Percentiles rank a stretch among this genome's conserved stretches.
These are phyloP conservation scores for Wickerhamiella sorbophila DNA, from an alignment of 805 yeast genomes.

Conservation along the genomic window DNA sequence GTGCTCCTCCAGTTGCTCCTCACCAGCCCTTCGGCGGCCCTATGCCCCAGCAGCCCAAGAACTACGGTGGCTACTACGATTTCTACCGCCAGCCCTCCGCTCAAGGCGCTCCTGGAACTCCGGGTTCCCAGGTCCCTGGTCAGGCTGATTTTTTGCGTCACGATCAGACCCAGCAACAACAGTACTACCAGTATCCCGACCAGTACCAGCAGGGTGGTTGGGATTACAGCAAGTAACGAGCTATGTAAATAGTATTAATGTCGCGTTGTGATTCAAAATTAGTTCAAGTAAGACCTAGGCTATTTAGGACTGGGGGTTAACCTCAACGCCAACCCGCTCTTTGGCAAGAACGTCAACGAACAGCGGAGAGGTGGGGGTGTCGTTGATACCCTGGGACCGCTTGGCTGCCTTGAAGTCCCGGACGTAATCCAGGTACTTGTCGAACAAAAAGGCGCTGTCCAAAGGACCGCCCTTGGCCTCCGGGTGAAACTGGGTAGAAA, in stretches of 20 bases:
- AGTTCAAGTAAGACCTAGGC: not conserved
- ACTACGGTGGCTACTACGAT: conserved; percentile 16
- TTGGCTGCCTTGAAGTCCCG: conserved; percentile 37
- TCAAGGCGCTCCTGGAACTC: conserved; percentile 2
- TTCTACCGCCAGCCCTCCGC: conserved; percentile 13
- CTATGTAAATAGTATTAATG: not conserved
- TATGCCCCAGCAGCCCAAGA: conserved; percentile 16
- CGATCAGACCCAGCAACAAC: conserved; percentile 14
- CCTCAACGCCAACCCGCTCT: conserved; percentile 32
- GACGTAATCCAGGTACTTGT: conserved; percentile 70
- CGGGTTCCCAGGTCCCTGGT: conserved; percentile 5
- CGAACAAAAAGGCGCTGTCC: conserved; percentile 94
- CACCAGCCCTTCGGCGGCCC: conserved; percentile 14
- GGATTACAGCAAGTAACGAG: conserved; percentile 13
- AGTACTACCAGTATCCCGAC: conserved; percentile 17
- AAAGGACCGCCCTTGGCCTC: conserved; percentile 99
- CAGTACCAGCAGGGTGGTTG: conserved; percentile 18
- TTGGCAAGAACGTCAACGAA: conserved; percentile 29
- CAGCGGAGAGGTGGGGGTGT: conserved; percentile 28
- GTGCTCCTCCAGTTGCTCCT: conserved; percentile 17
- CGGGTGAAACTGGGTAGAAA: conserved; percentile 98
- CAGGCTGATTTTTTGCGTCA: conserved; percentile 23
- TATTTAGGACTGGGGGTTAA: conserved; percentile 21
- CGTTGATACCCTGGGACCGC: conserved; percentile 30
- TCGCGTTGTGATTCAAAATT: not conserved